Percentiles rank a stretch among this genome's conserved stretches.
Evolutionary conservation across 306 rosid genomes (phyloP).

Genomic region (Sesbania bispinosa): DNA sequence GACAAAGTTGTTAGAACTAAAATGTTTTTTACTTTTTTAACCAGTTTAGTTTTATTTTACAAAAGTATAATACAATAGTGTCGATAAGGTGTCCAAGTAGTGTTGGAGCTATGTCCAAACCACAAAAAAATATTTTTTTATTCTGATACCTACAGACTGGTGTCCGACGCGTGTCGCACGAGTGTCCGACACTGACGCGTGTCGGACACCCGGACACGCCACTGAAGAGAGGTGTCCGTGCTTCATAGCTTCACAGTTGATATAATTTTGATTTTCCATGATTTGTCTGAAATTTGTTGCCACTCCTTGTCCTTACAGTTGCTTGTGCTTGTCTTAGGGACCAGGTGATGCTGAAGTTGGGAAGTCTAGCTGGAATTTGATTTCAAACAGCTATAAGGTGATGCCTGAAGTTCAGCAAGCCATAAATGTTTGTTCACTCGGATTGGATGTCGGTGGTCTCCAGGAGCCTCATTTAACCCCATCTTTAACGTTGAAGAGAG

Average conservation of each 20-base stretch:
- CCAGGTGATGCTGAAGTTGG: conserved; percentile 16
- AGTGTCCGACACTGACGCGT: no score
- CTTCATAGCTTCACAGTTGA: background rate
- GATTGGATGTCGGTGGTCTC: conserved; percentile 29
- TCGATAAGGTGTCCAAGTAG: no score
- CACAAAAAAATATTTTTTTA: no score
- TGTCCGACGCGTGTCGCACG: no score
- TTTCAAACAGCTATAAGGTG: conserved; percentile 25
- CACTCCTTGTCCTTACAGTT: conserved; percentile 17
- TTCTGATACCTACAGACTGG: no score
- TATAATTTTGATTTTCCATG: background rate
- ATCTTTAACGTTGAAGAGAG: conserved; percentile 55
- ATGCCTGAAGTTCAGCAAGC: conserved; percentile 29
- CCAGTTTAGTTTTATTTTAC: no score
- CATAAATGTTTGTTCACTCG: conserved; percentile 29
- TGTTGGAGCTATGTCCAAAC: no score
- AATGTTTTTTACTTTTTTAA: no score
- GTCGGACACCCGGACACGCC: no score
- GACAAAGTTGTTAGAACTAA: no score
- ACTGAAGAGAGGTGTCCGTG: no score
- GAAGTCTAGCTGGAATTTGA: conserved; percentile 22
- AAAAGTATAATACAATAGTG: no score
- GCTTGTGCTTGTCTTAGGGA: conserved; percentile 40
- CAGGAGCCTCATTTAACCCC: conserved; percentile 41
- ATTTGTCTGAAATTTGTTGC: conserved; percentile 1